Base-by-base conservation (phyloP, 768 basidiomycete species). In the Tylopilus sp. region DNA sequence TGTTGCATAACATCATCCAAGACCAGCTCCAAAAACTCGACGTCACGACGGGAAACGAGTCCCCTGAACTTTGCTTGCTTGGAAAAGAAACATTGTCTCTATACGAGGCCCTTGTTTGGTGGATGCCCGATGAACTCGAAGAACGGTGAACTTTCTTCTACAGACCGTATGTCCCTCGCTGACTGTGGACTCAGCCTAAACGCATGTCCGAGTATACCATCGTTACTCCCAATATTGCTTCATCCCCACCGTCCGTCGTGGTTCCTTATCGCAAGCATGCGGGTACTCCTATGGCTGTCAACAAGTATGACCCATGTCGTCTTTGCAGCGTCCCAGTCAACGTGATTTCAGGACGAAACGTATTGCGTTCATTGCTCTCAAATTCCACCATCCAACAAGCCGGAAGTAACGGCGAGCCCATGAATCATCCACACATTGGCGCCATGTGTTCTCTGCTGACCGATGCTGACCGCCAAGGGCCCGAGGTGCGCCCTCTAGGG, bases 91-190 rank as follows among this genome's bases (percentile, higher is more conserved):
- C 70, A 0, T 50, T 83, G 2, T 69, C 70, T 8, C 69, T 89
- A 14, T 66, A 87, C 14, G 83, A 87, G 61, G 72, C 75, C 0
- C 56, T 88, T 28, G 77, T 76, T 50, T 81, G 78, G 73, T 73
- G 73, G 50, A 63, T 72, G 26, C 68, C 77, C 2, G 75, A 77
- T 14, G 77, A 80, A 13, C 57, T 72, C 8, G 71, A 76, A 25
- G 60, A 73, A 34, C 61, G 62, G 77, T 72, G 48, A 33, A 70
- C 48, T 10, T 42, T 26, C 12, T 25, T 3, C 48, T 14, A 48
- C n/a, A 41, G 19, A 25, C 14, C 7, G 12, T 25, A 46, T 4
- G 24, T 6, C 24, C 16, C 4, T 43, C 9, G 29, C 48, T 59
- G 29, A 58, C 6, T 25, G 3, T 22, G 14, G 19, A 24, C 29